Evolutionary conservation across 2,329 filamentous ascomycete genomes (phyloP), one percentile per base, ranked within the genome.

Genomic region (Neonectria coccinea): DNA sequence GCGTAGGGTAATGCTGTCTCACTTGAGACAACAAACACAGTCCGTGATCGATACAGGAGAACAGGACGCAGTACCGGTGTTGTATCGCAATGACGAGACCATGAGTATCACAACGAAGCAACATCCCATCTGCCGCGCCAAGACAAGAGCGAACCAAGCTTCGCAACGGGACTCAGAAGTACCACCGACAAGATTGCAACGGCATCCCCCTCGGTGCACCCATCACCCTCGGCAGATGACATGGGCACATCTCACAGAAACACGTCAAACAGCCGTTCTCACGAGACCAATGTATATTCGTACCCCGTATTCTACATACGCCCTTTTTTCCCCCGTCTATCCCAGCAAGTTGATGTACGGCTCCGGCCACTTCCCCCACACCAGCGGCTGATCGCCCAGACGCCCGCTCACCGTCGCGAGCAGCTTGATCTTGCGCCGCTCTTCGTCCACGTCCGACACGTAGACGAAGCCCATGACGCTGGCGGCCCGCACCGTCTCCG

Each of bases 391-490:
- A 69, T 91, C 88, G 1, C 93, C 93, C 64, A 97, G 84, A 63
- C 92, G 86, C 2, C 94, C 94, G 56, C 92, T 92, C 66, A 97
- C 89, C 1, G 96, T 96, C 18, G 92, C 90, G 63, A 99, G 81
- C 20, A 98, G 84, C 74, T 92, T 91, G 33, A 97, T 84, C 77
- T 92, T 92, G 70, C 89, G 89, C 78, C 92, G 92, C 71, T 91
- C 90, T 75, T 93, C 92, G 74, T 99, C 94, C 4, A 98, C 93
- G 66, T 97, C 93, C 1, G 93, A 91, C 16, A 98, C 92, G 74
- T 97, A 97, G 31, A 97, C 86, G 75, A 97, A 99, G 0, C 96
- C 96, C 86, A 97, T 91, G 31, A 98, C 90, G 60, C 91, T 91
- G 8, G 94, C 89, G 71, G 94, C 91, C 12, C 93, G 87, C 48